phyloP scores from a whole-genome alignment of 345 rosid species.

The Aquilaria yunnanensis region DNA sequence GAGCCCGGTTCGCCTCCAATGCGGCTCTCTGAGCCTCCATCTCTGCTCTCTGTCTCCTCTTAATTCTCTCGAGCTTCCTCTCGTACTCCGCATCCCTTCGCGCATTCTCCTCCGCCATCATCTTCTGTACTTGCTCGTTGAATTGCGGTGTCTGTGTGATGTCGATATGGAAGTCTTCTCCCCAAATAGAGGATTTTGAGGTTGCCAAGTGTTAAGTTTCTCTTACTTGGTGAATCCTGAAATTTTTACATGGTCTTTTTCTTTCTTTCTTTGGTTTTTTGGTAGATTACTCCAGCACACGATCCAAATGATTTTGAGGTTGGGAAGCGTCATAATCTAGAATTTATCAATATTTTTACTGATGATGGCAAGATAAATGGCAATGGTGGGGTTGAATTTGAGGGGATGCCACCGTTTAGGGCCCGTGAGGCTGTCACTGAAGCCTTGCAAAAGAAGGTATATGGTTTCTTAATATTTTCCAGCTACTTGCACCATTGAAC shows the following conservation, averaged over 20 bases:
- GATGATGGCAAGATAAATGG: constrained; percentile 92
- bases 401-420: constrained; percentile 84
- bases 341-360: constrained; percentile 75
- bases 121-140: too few species aligned
- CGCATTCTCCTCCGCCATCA: too few species aligned
- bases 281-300: constrained; percentile 96
- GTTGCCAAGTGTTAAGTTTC: too few species aligned
- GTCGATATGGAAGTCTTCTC: too few species aligned
- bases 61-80: too few species aligned
- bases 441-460: constrained; percentile 65
- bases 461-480: background rate
- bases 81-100: too few species aligned
- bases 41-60: too few species aligned
- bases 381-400: constrained; percentile 66
- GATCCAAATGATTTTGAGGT: constrained; percentile 95
- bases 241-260: constrained; percentile 1
- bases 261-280: constrained; percentile 11
- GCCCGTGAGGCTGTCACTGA: constrained; percentile 84
- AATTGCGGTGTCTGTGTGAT: too few species aligned
- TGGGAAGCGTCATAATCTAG: constrained; percentile 82
- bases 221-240: constrained; percentile 3
- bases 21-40: too few species aligned
- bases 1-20: too few species aligned
- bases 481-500: background rate
- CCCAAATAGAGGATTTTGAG: too few species aligned